Evolutionary conservation across 495 filamentous ascomycete genomes (phyloP).

Genomic region (Penicillium desertorum): DNA sequence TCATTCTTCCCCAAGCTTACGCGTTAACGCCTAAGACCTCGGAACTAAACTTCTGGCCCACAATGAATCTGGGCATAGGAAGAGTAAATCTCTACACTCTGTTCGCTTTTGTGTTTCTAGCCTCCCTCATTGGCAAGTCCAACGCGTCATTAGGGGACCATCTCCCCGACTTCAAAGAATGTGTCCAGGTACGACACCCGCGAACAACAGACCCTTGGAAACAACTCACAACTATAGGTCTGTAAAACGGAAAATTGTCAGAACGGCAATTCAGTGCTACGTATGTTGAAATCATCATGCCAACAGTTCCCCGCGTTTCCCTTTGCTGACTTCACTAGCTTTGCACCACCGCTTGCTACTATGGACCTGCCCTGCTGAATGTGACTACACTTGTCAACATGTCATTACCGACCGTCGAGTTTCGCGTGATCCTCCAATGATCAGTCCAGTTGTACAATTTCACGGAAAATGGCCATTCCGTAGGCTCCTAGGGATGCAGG

Average conservation of each 20-base stretch:
- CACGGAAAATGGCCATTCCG: conserved; percentile 99
- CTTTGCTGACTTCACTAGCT: conserved; percentile 31
- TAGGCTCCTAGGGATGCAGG: conserved; percentile 87
- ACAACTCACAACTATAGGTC: conserved; percentile 53
- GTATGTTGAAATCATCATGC: conserved; percentile 34
- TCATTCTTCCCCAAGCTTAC: conserved; percentile 23
- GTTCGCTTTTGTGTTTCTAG: conserved; percentile 38
- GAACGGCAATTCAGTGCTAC: conserved; percentile 45
- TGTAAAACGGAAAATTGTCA: conserved; percentile 81
- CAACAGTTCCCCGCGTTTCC: not conserved
- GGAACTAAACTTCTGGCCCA: conserved; percentile 20
- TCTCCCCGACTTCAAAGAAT: conserved; percentile 85
- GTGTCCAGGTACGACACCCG: conserved; percentile 65
- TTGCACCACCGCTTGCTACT: conserved; percentile 53
- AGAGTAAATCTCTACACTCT: conserved; percentile 25
- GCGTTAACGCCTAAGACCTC: conserved; percentile 15
- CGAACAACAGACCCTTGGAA: conserved; percentile 1
- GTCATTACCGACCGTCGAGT: conserved; percentile 77
- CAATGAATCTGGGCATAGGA: conserved; percentile 31
- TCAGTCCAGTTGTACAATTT: conserved; percentile 77
- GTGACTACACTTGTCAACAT: conserved; percentile 98
- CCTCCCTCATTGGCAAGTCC: conserved; percentile 49
- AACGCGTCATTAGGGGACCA: conserved; percentile 80
- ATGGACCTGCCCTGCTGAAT: conserved; percentile 80
- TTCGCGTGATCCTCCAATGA: conserved; percentile 59